These are phyloP conservation scores for Pseudomassariella vexata DNA, from an alignment of 2,329 filamentous ascomycete species.

Conservation along the genomic window DNA sequence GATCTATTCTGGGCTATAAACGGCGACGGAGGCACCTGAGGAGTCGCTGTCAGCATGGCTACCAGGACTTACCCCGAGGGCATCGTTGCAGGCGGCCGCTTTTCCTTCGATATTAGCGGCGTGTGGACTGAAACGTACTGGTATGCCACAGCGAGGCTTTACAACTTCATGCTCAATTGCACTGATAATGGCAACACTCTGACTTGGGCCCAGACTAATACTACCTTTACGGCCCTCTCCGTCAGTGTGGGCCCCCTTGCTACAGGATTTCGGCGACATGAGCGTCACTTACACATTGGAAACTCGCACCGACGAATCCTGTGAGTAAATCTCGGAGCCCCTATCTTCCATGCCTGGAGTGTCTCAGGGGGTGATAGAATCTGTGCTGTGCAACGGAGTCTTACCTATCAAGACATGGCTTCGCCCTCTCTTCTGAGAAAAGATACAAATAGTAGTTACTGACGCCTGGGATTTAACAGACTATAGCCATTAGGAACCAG, in stretches of 20 bases:
- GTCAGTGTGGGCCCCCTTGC: not conserved
- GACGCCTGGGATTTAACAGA: no score
- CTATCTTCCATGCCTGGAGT: no score
- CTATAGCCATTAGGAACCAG: no score
- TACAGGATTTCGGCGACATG: not conserved
- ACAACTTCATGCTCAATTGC: not conserved
- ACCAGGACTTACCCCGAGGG: conserved; percentile 34
- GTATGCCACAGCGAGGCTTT: not conserved
- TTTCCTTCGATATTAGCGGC: not conserved
- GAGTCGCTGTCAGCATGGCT: conserved; percentile 40
- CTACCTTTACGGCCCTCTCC: not conserved
- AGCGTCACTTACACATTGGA: not conserved
- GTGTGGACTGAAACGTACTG: conserved; percentile 1
- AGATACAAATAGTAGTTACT: no score
- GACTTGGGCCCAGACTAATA: not conserved
- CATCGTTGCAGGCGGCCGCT: conserved; percentile 8
- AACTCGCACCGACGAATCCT: not conserved
- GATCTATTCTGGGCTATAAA: conserved; percentile 49
- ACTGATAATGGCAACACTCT: not conserved
- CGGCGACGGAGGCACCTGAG: conserved; percentile 44
- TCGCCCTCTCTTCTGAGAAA: no score
- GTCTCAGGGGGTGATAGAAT: no score
- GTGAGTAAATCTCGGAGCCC: no score
- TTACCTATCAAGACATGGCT: no score
- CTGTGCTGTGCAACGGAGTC: no score